Evolutionary conservation across 2,329 filamentous ascomycete genomes (phyloP).

Genomic region (Nothophaeocryptopus gaeumannii): DNA sequence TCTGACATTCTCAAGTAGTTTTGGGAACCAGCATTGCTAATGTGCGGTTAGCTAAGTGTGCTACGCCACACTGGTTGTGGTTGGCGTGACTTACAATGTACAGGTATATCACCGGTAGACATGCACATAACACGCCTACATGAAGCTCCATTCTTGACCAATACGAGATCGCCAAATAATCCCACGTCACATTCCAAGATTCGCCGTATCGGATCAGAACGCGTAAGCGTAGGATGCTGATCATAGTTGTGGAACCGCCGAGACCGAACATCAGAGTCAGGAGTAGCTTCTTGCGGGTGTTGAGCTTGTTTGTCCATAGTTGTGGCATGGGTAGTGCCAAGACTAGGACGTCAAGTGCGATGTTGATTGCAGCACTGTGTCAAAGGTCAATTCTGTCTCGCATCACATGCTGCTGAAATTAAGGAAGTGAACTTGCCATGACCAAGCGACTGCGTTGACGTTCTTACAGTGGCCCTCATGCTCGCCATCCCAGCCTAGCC

Average conservation of each 20-base stretch:
- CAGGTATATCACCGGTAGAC: slow-evolving; percentile 1
- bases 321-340: slow-evolving; percentile 3
- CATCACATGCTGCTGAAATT: neutral
- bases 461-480: slow-evolving; percentile 1
- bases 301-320: slow-evolving; percentile 8
- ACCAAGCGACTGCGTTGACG: neutral
- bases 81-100: slow-evolving; percentile 2
- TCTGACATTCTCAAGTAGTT: too few relatives aligned
- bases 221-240: slow-evolving; percentile 1
- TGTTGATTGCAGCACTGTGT: neutral
- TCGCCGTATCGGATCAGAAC: neutral
- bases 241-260: slow-evolving; percentile 2
- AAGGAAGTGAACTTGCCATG: neutral
- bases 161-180: too few relatives aligned
- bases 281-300: slow-evolving; percentile 4
- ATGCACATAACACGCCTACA: slow-evolving; percentile 3
- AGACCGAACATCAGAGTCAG: slow-evolving; percentile 10
- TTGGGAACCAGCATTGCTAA: too few relatives aligned
- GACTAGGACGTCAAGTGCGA: neutral
- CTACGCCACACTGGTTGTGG: too few relatives aligned
- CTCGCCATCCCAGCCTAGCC: slow-evolving; percentile 6
- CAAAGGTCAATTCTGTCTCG: neutral
- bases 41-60: too few relatives aligned
- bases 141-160: neutral
- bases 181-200: neutral